Percentiles rank a stretch among this genome's conserved stretches.
Conservation (phyloP, 2,329 filamentous ascomycete genomes). For the Aspergillus sp. region DNA sequence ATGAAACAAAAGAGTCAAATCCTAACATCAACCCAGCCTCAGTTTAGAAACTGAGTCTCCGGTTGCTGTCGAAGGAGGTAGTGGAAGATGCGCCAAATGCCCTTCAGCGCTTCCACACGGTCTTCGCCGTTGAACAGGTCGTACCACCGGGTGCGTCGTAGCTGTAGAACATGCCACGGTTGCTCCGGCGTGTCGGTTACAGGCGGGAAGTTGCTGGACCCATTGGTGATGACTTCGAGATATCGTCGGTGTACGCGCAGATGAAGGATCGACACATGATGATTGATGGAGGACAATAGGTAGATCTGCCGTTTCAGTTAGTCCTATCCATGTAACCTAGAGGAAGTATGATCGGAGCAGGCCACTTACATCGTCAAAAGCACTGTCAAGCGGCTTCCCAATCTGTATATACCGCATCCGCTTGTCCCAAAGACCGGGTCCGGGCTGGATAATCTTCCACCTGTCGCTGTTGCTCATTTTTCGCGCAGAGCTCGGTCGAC, state of each 20-base stretch:
- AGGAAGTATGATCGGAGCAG: not conserved
- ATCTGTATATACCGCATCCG: conserved; percentile 59
- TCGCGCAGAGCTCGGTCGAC: conserved; percentile 39
- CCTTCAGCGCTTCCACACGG: conserved; percentile 58
- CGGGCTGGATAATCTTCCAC: conserved; percentile 57
- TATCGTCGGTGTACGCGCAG: conserved; percentile 60
- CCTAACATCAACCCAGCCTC: not conserved
- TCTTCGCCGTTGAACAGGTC: conserved; percentile 59
- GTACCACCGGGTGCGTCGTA: conserved; percentile 61
- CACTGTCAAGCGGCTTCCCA: conserved; percentile 51
- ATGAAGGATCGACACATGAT: conserved; percentile 62
- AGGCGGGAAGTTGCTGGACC: conserved; percentile 33
- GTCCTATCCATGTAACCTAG: not conserved
- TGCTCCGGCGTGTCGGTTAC: conserved; percentile 30
- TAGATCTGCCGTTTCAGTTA: conserved; percentile 51
- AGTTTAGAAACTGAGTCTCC: not conserved
- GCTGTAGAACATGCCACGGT: conserved; percentile 54
- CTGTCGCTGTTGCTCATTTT: conserved; percentile 51
- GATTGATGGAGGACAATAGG: conserved; percentile 63
- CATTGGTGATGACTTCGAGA: conserved; percentile 55
- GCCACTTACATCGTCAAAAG: conserved; percentile 56
- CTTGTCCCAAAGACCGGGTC: conserved; percentile 58
- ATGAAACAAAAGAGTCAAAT: not conserved
- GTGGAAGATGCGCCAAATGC: conserved; percentile 60
- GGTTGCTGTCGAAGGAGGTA: conserved; percentile 48